Base-by-base conservation (phyloP, 2,329 filamentous ascomycete species). In the Rhinocladiella similis region DNA sequence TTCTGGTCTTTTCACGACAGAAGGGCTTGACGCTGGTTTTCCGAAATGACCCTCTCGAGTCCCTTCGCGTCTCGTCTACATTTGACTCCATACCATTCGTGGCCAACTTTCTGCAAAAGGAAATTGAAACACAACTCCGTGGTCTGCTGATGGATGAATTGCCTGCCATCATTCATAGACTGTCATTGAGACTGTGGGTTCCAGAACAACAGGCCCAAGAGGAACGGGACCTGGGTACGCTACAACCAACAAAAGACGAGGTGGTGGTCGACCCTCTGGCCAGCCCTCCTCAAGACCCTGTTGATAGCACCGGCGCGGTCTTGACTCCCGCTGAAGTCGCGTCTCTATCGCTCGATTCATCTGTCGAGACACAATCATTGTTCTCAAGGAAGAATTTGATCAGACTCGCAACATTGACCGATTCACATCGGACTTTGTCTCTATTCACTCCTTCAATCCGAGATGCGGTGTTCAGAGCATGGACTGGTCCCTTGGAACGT, bases 31-130 rank as follows among this genome's bases (percentile, higher is more conserved):
- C 94, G 1, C 81, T 99, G 47, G 94, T 99, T 43, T 99, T 99
- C 72, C 88, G 94, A 67, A 97, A 99, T 82, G 94, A 99, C 71
- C 94, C 94, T 3, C 85, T 99, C 60, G 94, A 99, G 72, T 97
- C 93, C 3, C 85, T 99, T 68, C 97, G 97, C 77, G 94, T 99
- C 64, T 97, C 93, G 1, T 97, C 93, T 65, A 99, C 94, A 43
- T 99, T 99, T 73, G 94, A 99, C 77, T 96, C 93, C 12, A 99
- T 99, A 68, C 93, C 94, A 43, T 99, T 99, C 69, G 94, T 99
- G 61, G 88, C 94, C 65, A 92, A 99, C 73, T 97, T 97, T 72
- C 78, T 99, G 54, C 94, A 99, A 70, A 89, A 90, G 71, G 96
- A 93, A 59, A 99, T 99, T 66, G 94, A 99, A 75, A 89, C 85